These are phyloP conservation scores for grape (Vitis vinifera) DNA, from an alignment of 164 flowering plant genomes.

Conservation along the genomic window ASM3070453v1 NC_081812.1:22881501-22882000, in stretches of 20 bases:
- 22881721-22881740: slow-evolving; percentile 47
- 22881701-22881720: slow-evolving; percentile 49
- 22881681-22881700: slow-evolving; percentile 48
- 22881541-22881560: slow-evolving; percentile 37
- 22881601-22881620: slow-evolving; percentile 54
- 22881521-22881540: slow-evolving; percentile 58
- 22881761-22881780: slow-evolving; percentile 44
- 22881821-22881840: slow-evolving; percentile 52
- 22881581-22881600: slow-evolving; percentile 43
- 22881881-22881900: slow-evolving; percentile 29
- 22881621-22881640: slow-evolving; percentile 42
- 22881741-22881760: slow-evolving; percentile 45
- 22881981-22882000: slow-evolving; percentile 52
- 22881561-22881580: slow-evolving; percentile 39
- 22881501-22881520: slow-evolving; percentile 44
- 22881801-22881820: slow-evolving; percentile 34
- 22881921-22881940: slow-evolving; percentile 39
- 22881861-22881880: slow-evolving; percentile 49
- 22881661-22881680: slow-evolving; percentile 40
- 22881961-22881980: slow-evolving; percentile 30
- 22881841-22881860: slow-evolving; percentile 42
- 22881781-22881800: slow-evolving; percentile 41
- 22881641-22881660: slow-evolving; percentile 29
- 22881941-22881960: slow-evolving; percentile 38
- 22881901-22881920: slow-evolving; percentile 44